Percentiles rank a stretch among this genome's conserved stretches.
Evolutionary conservation across 352 stramenopile genomes (phyloP).

Genomic region (Pythium brassicae): DNA sequence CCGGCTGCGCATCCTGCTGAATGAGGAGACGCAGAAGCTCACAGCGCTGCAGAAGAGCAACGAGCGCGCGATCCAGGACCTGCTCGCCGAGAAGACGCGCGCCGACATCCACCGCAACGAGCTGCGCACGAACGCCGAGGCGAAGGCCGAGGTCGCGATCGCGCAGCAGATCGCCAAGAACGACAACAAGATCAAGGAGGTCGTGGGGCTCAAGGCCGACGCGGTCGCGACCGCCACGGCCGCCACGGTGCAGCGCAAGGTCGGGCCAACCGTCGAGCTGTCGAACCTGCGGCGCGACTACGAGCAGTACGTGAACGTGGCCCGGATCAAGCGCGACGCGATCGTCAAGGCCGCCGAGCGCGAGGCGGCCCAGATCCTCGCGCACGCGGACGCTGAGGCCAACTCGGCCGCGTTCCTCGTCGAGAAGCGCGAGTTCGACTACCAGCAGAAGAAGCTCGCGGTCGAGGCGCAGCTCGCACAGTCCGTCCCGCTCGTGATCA

Average conservation of each 20-base stretch:
- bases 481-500: slow-evolving; percentile 71
- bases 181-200: slow-evolving; percentile 70
- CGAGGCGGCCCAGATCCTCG: slow-evolving; percentile 46
- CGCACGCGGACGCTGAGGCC: slow-evolving; percentile 55
- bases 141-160: slow-evolving; percentile 70
- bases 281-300: slow-evolving; percentile 51
- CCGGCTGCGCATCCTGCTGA: slow-evolving; percentile 73
- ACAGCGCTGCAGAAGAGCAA: slow-evolving; percentile 80
- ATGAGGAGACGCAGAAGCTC: slow-evolving; percentile 81
- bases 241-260: slow-evolving; percentile 56
- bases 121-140: slow-evolving; percentile 65
- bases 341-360: slow-evolving; percentile 62
- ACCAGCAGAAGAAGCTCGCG: slow-evolving; percentile 65
- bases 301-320: slow-evolving; percentile 63
- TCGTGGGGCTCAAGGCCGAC: slow-evolving; percentile 63
- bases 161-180: slow-evolving; percentile 48
- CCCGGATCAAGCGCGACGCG: slow-evolving; percentile 58
- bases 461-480: slow-evolving; percentile 56
- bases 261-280: slow-evolving; percentile 50
- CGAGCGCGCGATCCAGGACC: slow-evolving; percentile 68
- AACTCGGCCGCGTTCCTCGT: slow-evolving; percentile 51
- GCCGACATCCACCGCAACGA: slow-evolving; percentile 74
- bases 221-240: slow-evolving; percentile 49
- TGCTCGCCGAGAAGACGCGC: slow-evolving; percentile 60
- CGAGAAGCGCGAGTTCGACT: slow-evolving; percentile 79